Evolutionary conservation across 2,329 filamentous ascomycete genomes (phyloP).

Genomic region (Sordariomycetes sp.): DNA sequence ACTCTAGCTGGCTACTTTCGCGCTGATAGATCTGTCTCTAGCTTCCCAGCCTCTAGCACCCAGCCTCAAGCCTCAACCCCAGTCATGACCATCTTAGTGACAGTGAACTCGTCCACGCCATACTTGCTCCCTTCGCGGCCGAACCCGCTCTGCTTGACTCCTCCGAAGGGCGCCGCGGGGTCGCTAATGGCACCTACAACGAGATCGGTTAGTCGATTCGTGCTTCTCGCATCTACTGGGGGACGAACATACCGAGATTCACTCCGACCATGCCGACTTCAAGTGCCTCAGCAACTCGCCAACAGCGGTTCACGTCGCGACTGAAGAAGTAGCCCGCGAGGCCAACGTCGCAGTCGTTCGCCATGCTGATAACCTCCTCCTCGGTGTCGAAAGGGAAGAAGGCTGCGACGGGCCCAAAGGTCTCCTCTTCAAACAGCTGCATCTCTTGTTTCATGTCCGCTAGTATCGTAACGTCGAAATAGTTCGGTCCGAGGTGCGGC

Average conservation of each 20-base stretch:
- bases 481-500: constrained; percentile 69
- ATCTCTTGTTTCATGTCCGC: constrained; percentile 79
- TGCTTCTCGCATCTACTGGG: too few relatives aligned
- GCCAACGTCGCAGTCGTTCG: constrained; percentile 76
- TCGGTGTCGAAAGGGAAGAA: constrained; percentile 84
- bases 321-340: constrained; percentile 93
- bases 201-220: background rate
- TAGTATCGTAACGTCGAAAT: constrained; percentile 83
- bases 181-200: constrained; percentile 37
- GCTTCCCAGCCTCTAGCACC: too few relatives aligned
- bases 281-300: constrained; percentile 55
- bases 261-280: constrained; percentile 85
- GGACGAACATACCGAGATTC: constrained; percentile 50
- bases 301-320: constrained; percentile 45
- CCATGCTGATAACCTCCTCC: constrained; percentile 73
- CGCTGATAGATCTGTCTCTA: too few relatives aligned
- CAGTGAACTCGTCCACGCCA: constrained; percentile 65
- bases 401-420: constrained; percentile 87
- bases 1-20: too few relatives aligned
- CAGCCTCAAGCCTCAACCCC: background rate
- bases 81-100: constrained; percentile 52
- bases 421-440: constrained; percentile 79
- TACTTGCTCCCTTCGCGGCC: constrained; percentile 70
- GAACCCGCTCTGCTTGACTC: constrained; percentile 74
- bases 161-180: constrained; percentile 56